phyloP scores from a whole-genome alignment of 2,329 filamentous ascomycete species.

The Harringtonia aguacate region DNA sequence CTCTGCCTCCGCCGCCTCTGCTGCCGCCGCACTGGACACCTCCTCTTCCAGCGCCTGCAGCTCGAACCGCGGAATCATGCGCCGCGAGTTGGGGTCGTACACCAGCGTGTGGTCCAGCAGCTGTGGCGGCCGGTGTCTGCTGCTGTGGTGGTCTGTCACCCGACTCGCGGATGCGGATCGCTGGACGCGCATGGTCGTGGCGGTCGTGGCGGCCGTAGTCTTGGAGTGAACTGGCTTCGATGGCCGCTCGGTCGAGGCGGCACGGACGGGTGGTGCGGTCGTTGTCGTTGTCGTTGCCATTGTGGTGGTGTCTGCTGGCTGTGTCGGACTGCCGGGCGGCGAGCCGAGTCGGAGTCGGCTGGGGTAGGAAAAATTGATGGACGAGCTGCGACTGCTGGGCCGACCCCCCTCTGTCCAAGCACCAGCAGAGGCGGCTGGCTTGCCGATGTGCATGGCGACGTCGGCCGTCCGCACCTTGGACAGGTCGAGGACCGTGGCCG shows the following conservation, averaged over 20 bases:
- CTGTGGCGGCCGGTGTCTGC: too few relatives aligned
- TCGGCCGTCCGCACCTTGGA: slow-evolving; percentile 35
- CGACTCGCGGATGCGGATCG: slow-evolving; percentile 15
- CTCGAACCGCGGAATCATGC: slow-evolving; percentile 43
- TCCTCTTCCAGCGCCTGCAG: slow-evolving; percentile 31
- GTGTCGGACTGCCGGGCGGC: slow-evolving; percentile 17
- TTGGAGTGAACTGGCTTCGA: slow-evolving; percentile 1
- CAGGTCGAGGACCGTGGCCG: slow-evolving; percentile 29
- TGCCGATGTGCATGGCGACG: slow-evolving; percentile 21
- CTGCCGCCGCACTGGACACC: slow-evolving; percentile 27
- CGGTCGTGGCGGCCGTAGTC: slow-evolving; percentile 8
- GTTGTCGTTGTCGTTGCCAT: not conserved
- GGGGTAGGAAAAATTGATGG: slow-evolving; percentile 51
- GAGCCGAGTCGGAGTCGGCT: slow-evolving; percentile 30
- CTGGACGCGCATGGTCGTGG: slow-evolving; percentile 15
- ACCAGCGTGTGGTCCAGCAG: slow-evolving; percentile 36
- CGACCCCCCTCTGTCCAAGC: slow-evolving; percentile 22
- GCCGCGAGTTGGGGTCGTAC: slow-evolving; percentile 55
- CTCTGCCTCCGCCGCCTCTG: slow-evolving; percentile 17
- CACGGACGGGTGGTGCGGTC: not conserved
- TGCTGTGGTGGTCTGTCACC: slow-evolving; percentile 12
- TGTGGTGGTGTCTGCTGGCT: not conserved
- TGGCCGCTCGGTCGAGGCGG: slow-evolving; percentile 5
- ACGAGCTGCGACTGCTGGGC: slow-evolving; percentile 34
- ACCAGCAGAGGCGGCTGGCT: slow-evolving; percentile 11